phyloP scores from a whole-genome alignment of 2,329 filamentous ascomycete genomes.

The Claviceps purpurea region DNA sequence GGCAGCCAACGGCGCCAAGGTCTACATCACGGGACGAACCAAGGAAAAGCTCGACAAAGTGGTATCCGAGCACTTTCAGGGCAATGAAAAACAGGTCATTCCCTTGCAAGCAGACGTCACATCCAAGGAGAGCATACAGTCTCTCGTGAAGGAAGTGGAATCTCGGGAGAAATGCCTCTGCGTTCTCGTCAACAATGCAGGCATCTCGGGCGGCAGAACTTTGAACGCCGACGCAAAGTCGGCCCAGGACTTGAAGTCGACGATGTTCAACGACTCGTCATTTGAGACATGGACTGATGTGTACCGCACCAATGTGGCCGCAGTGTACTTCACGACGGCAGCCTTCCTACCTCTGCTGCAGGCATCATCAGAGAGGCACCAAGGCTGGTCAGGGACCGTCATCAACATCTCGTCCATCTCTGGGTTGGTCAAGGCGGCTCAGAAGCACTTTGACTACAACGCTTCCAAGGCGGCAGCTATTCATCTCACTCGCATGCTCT shows the following conservation, averaged over 20 bases:
- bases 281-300: conserved; percentile 59
- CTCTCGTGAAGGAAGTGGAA: conserved; percentile 43
- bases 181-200: conserved; percentile 57
- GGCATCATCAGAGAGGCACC: conserved; percentile 27
- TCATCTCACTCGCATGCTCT: conserved; percentile 51
- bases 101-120: conserved; percentile 49
- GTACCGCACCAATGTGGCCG: conserved; percentile 64
- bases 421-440: conserved; percentile 45
- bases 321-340: conserved; percentile 50
- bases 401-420: conserved; percentile 59
- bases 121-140: conserved; percentile 43
- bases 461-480: conserved; percentile 50
- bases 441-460: conserved; percentile 55
- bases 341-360: conserved; percentile 50
- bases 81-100: conserved; percentile 40
- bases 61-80: conserved; percentile 42
- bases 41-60: conserved; percentile 48
- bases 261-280: conserved; percentile 54
- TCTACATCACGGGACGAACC: conserved; percentile 57
- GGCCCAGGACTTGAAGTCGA: conserved; percentile 38
- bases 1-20: conserved; percentile 52
- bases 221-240: conserved; percentile 39
- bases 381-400: conserved; percentile 42
- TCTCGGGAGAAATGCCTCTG: conserved; percentile 44
- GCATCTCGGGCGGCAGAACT: conserved; percentile 40